These are phyloP conservation scores for Plenodomus biglobosus DNA, from an alignment of 2,329 filamentous ascomycete species.

Conservation along the genomic window DNA sequence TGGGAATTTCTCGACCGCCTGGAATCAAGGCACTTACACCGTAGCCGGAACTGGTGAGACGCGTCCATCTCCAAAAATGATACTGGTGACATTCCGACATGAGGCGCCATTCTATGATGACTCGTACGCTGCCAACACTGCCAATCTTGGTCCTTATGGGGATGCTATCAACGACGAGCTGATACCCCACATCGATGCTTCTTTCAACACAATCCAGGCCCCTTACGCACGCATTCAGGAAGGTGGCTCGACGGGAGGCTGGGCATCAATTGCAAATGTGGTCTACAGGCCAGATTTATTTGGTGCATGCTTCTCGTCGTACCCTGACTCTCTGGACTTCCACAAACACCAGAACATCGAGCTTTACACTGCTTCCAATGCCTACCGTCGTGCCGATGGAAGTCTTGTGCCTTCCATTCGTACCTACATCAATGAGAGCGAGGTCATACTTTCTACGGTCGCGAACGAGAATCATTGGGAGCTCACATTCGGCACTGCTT, in stretches of 20 bases:
- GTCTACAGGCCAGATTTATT: slow-evolving; percentile 45
- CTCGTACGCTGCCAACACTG: slow-evolving; percentile 45
- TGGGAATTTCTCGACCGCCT: slow-evolving; percentile 24
- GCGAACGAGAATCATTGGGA: slow-evolving; percentile 45
- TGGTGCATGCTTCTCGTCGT: slow-evolving; percentile 43
- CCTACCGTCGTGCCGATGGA: slow-evolving; percentile 24
- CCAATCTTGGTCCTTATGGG: slow-evolving; percentile 45
- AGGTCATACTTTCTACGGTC: slow-evolving; percentile 28
- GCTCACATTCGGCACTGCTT: slow-evolving; percentile 39
- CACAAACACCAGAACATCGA: slow-evolving; percentile 43
- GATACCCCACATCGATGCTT: slow-evolving; percentile 38
- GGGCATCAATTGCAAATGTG: slow-evolving; percentile 41
- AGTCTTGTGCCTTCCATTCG: slow-evolving; percentile 37
- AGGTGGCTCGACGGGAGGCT: slow-evolving; percentile 44
- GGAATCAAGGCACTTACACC: slow-evolving; percentile 38
- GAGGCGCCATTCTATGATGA: slow-evolving; percentile 45
- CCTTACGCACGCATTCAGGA: slow-evolving; percentile 44
- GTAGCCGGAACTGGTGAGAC: slow-evolving; percentile 25
- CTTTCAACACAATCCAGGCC: slow-evolving; percentile 41
- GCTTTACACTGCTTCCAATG: slow-evolving; percentile 10
- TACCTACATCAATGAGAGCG: slow-evolving; percentile 25
- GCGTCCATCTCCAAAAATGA: slow-evolving; percentile 40
- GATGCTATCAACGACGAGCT: slow-evolving; percentile 48
- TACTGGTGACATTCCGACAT: slow-evolving; percentile 44
- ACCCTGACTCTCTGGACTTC: slow-evolving; percentile 44